Evolutionary conservation across 129 eudicot species (phyloP).

Genomic region (Dittrichia graveolens): DNA sequence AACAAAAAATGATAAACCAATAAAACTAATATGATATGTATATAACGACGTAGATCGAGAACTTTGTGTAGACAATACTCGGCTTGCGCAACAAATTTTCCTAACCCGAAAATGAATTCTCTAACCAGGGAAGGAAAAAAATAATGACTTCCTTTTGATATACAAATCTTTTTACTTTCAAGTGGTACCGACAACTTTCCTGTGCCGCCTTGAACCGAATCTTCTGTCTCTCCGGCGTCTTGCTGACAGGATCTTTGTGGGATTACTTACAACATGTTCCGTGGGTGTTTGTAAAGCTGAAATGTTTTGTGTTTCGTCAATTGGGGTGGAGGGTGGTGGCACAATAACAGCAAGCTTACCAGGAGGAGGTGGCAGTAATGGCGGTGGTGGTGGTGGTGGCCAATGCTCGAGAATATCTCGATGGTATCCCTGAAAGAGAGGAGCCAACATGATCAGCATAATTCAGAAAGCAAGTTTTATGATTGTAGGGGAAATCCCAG

Average conservation of each 20-base stretch:
- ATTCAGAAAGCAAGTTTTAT: conserved; percentile 18
- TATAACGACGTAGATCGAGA: conserved; percentile 13
- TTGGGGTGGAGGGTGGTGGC: conserved; percentile 28
- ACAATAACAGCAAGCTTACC: conserved; percentile 15
- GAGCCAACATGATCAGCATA: conserved; percentile 9
- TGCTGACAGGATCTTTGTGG: conserved; percentile 35
- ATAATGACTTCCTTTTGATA: conserved; percentile 35
- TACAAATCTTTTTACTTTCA: conserved; percentile 40
- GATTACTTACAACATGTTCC: conserved; percentile 34
- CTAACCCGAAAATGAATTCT: conserved; percentile 45
- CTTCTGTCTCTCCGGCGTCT: conserved; percentile 56
- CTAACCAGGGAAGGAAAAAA: conserved; percentile 50
- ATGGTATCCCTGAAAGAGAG: conserved; percentile 75
- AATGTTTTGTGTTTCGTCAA: conserved; percentile 26
- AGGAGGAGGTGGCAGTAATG: conserved; percentile 12
- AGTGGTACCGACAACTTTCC: conserved; percentile 50
- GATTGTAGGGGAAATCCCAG: background rate
- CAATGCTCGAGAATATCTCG: conserved; percentile 72
- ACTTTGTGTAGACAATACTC: conserved; percentile 27
- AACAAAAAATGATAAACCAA: conserved; percentile 33
- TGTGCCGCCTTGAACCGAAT: conserved; percentile 54
- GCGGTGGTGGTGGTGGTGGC: conserved; percentile 55
- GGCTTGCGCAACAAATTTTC: conserved; percentile 36
- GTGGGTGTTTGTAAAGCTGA: conserved; percentile 22
- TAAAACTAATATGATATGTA: conserved; percentile 4